These are phyloP conservation scores for Oidiodendron maius DNA, from an alignment of 495 filamentous ascomycete genomes.

Conservation along the genomic window DNA sequence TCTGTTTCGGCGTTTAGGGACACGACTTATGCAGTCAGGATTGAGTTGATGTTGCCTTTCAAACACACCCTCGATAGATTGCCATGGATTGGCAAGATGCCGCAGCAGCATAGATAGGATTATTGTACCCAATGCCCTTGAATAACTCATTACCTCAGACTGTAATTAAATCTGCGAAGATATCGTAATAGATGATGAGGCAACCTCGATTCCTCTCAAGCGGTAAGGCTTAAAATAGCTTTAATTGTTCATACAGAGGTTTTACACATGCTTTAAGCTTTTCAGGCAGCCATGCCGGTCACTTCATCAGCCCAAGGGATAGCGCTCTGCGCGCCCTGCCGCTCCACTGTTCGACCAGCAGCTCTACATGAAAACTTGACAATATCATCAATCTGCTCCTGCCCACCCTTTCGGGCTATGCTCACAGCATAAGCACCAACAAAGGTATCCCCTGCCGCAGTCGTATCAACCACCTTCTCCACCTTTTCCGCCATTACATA, in stretches of 20 bases:
- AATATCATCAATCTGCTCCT: constrained; percentile 28
- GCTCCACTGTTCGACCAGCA: constrained; percentile 70
- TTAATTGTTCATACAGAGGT: no score
- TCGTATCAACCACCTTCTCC: constrained; percentile 80
- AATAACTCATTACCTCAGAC: constrained; percentile 1
- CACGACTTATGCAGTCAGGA: no score
- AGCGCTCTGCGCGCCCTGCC: constrained; percentile 72
- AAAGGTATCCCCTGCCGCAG: constrained; percentile 92
- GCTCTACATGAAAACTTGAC: constrained; percentile 66
- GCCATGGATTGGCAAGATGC: constrained; percentile 1
- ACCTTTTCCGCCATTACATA: constrained; percentile 51
- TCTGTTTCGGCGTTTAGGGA: constrained; percentile 15
- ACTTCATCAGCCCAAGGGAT: constrained; percentile 89
- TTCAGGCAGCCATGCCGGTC: constrained; percentile 6
- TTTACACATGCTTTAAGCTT: neutral
- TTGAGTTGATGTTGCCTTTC: no score
- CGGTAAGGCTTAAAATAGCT: no score
- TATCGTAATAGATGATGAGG: no score
- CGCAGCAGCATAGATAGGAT: neutral
- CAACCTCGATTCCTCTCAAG: no score
- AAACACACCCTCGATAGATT: constrained; percentile 7
- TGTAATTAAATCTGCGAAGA: no score
- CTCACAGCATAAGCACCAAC: constrained; percentile 80
- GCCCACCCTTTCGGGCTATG: constrained; percentile 38
- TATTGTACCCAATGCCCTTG: constrained; percentile 1